phyloP scores from a whole-genome alignment of 441 rosid genomes.

The Flueggea neowawraea region DNA sequence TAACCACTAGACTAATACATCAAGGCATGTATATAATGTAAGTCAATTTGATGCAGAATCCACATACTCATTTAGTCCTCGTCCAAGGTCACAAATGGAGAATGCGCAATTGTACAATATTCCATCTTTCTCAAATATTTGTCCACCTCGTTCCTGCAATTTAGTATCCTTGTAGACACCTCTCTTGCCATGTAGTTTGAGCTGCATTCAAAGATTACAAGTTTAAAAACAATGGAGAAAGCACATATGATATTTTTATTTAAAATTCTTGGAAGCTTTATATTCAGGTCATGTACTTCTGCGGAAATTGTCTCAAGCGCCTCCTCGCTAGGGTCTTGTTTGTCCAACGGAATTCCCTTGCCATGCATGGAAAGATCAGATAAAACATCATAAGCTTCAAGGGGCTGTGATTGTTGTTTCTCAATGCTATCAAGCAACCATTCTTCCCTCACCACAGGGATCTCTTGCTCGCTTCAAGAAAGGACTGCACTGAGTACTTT shows the following conservation, averaged over 20 bases:
- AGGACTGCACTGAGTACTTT: no score
- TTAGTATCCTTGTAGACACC: constrained; percentile 60
- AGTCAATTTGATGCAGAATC: background rate
- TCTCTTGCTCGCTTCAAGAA: constrained; percentile 46
- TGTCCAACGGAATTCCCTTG: constrained; percentile 72
- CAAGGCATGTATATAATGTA: no score
- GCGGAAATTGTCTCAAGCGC: constrained; percentile 55
- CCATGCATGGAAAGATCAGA: constrained; percentile 60
- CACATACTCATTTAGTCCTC: constrained; percentile 53
- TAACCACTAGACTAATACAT: no score
- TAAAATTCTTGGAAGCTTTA: no score
- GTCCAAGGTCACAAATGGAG: constrained; percentile 62
- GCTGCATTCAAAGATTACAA: constrained; percentile 30
- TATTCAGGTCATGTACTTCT: constrained; percentile 24
- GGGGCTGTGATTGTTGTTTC: constrained; percentile 64
- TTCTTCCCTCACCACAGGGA: constrained; percentile 57
- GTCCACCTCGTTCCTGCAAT: constrained; percentile 52
- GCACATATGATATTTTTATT: no score
- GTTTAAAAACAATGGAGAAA: no score
- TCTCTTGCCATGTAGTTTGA: constrained; percentile 67
- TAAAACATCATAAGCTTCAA: constrained; percentile 58
- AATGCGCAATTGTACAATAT: constrained; percentile 70
- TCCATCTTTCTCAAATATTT: constrained; percentile 64
- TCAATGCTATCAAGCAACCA: constrained; percentile 76
- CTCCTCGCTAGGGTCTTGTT: constrained; percentile 55